phyloP scores from a whole-genome alignment of 768 basidiomycete species.

The Tricholoma sp. region DNA sequence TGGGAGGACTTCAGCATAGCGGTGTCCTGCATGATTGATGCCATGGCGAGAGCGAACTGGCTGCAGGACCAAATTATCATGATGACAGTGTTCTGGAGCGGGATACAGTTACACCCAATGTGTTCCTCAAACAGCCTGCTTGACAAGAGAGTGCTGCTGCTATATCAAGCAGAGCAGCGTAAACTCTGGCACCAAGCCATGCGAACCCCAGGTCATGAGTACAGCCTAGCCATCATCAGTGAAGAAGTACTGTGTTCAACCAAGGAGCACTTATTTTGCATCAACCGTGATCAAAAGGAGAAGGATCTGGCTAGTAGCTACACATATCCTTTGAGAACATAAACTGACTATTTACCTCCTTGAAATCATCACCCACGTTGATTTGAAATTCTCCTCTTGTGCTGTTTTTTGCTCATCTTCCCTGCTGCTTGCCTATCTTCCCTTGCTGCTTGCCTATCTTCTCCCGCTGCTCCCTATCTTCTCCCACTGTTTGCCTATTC shows the following conservation, averaged over 20 bases:
- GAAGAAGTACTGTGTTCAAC: background rate
- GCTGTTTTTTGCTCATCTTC: too few relatives aligned
- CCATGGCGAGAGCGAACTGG: constrained; percentile 10
- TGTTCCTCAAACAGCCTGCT: constrained; percentile 3
- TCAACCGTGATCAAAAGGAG: background rate
- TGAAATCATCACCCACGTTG: too few relatives aligned
- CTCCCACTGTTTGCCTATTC: too few relatives aligned
- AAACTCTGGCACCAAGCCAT: constrained; percentile 9
- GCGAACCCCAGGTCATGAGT: background rate
- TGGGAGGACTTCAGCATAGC: constrained; percentile 14
- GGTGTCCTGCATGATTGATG: constrained; percentile 2
- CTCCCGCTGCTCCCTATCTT: too few relatives aligned
- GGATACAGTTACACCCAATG: constrained; percentile 4
- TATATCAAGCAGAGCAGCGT: constrained; percentile 13
- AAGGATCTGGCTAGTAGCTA: too few relatives aligned
- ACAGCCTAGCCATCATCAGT: constrained; percentile 5
- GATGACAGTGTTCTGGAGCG: constrained; percentile 10
- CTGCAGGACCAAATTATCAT: constrained; percentile 1
- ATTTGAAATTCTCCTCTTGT: too few relatives aligned
- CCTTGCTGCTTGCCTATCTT: too few relatives aligned
- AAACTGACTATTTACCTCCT: too few relatives aligned
- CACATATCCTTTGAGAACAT: too few relatives aligned
- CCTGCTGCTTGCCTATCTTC: too few relatives aligned
- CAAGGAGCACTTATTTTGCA: background rate
- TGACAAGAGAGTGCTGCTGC: constrained; percentile 8